Evolutionary conservation across 768 basidiomycete genomes (phyloP), one percentile per base, ranked within the genome.

Genomic region (Hygrocybe punicea): DNA sequence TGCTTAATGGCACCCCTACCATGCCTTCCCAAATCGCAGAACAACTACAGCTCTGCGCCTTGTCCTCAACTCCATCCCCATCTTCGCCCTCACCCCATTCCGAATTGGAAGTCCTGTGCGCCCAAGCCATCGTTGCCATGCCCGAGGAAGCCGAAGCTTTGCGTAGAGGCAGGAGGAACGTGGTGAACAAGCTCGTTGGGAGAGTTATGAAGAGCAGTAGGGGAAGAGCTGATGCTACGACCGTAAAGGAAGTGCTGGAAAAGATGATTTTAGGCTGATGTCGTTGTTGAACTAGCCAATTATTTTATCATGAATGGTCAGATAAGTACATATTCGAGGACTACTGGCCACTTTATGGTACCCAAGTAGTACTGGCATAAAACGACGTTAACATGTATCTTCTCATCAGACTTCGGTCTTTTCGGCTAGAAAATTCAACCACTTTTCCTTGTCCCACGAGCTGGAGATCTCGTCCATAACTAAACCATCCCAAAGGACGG

Each of bases 131-230:
- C 29, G 69, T 72, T 10, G 78, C 78, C 1, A 74, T 91, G 45
- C 91, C 91, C 0, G 71, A 76, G 39, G 89, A 93, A 65, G 84
- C 80, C 2, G 77, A 78, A 4, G 86, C 84, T 16, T 79, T 87
- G 37, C 80, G 80, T 14, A 74, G 74, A 16, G 94, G 95, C 0
- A 87, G 88, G 53, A 71, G 71, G n/a, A 88, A 86, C 58, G 91
- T 91, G 5, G 61, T 94, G 37, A 89, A 89, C 73, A 86, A 87
- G 59, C 77, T 98, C 44, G 78, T 95, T 1, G 94, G 94, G 0
- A 78, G 82, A 63, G 90, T 96, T 25, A 94, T 98, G 91, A 87
- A 85, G 69, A 69, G 81, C 50, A 90, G 85, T 60, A 76, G 82
- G 57, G 96, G 96, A 14, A 80, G 83, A 45, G 91, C 87, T 13